Percentiles rank a stretch among this genome's conserved stretches.
phyloP scores from a whole-genome alignment of 768 basidiomycete genomes.

The Leucogyrophana mollusca region DNA sequence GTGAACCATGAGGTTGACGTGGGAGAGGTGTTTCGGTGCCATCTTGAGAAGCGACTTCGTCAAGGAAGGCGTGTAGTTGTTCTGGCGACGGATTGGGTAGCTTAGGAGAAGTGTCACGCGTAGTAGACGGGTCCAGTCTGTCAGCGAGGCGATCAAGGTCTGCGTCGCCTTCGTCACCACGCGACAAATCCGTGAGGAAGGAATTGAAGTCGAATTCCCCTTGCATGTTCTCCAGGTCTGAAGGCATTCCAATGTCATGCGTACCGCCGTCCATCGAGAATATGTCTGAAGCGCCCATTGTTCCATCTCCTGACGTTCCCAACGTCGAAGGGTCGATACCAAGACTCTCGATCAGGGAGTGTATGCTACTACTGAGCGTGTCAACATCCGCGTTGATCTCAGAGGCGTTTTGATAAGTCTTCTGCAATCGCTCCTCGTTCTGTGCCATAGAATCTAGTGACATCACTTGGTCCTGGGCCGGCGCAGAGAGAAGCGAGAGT shows the following conservation, averaged over 20 bases:
- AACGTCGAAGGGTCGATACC: conserved; percentile 55
- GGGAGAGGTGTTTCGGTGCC: conserved; percentile 8
- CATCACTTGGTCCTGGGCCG: conserved; percentile 30
- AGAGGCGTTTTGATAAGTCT: conserved; percentile 55
- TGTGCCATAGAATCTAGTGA: conserved; percentile 33
- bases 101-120: conserved; percentile 22
- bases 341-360: conserved; percentile 68
- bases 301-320: not conserved
- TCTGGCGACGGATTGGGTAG: conserved; percentile 32
- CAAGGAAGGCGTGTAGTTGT: conserved; percentile 41
- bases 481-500: conserved; percentile 22
- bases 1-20: not conserved
- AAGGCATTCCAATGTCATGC: too few species aligned
- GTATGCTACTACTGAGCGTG: conserved; percentile 63
- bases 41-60: conserved; percentile 38
- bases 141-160: conserved; percentile 32
- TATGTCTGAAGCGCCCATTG: conserved; percentile 14
- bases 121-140: conserved; percentile 29
- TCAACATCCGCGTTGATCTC: conserved; percentile 76
- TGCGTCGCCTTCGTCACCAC: conserved; percentile 23
- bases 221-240: not conserved
- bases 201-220: conserved; percentile 40
- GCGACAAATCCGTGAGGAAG: conserved; percentile 38
- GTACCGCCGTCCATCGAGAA: conserved; percentile 9
- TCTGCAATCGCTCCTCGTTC: conserved; percentile 44